These are phyloP conservation scores for Ceriops tagal DNA, from an alignment of 345 rosid genomes.

Conservation along the genomic window DNA sequence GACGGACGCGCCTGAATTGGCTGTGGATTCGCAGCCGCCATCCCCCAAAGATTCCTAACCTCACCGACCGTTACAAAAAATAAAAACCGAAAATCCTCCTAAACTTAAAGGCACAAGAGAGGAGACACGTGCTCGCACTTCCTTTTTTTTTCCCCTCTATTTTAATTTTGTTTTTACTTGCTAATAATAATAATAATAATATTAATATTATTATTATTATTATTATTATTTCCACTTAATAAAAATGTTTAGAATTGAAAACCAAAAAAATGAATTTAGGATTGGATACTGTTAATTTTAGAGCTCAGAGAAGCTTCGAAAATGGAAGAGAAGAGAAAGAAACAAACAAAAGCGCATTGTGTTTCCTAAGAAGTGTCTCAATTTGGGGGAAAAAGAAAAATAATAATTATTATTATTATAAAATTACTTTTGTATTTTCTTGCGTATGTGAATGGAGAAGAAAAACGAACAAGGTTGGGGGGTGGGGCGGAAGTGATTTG, in stretches of 20 bases:
- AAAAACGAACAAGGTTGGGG: too few relatives aligned
- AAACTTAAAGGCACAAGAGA: background rate
- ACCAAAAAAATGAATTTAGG: background rate
- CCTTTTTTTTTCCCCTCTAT: background rate
- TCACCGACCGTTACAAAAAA: constrained; percentile 14
- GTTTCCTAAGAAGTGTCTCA: constrained; percentile 36
- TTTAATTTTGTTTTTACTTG: background rate
- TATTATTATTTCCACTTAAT: background rate
- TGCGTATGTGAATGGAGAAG: too few relatives aligned
- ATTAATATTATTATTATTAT: background rate
- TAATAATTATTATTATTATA: background rate
- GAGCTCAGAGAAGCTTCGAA: constrained; percentile 23
- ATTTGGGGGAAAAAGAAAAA: constrained; percentile 13
- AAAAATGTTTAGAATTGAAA: background rate
- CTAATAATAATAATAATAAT: background rate
- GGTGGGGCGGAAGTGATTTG: background rate
- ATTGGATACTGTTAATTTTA: background rate
- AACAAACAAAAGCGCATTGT: background rate
- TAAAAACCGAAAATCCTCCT: constrained; percentile 1
- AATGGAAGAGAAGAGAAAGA: constrained; percentile 10
- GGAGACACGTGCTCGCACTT: background rate
- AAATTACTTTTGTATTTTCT: background rate
- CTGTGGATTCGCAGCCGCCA: constrained; percentile 59
- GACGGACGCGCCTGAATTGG: constrained; percentile 46
- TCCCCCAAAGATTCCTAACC: constrained; percentile 4